phyloP scores from a whole-genome alignment of 768 basidiomycete genomes.

The Phlebiopsis flavidoalba region DNA sequence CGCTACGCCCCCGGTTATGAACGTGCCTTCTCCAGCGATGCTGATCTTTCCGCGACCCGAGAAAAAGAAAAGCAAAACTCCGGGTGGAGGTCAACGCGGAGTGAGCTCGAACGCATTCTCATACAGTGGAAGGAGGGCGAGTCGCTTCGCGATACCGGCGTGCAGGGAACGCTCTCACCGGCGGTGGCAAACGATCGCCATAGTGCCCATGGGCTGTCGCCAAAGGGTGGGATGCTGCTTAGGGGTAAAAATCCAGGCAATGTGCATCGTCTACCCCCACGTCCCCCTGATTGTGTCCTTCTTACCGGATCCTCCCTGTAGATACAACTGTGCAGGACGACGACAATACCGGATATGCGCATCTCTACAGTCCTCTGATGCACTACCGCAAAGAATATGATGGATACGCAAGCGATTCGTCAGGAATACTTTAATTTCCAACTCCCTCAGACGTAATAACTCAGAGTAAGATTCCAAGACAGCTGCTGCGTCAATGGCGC shows the following conservation, averaged over 20 bases:
- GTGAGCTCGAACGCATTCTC: constrained; percentile 87
- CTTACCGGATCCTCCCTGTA: constrained; percentile 25
- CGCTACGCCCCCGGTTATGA: constrained; percentile 85
- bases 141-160: constrained; percentile 73
- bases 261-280: constrained; percentile 35
- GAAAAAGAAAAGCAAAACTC: constrained; percentile 87
- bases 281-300: constrained; percentile 6
- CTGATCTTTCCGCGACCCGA: constrained; percentile 73
- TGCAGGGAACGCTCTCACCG: constrained; percentile 58
- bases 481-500: not conserved
- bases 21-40: constrained; percentile 80
- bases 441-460: constrained; percentile 84
- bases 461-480: constrained; percentile 65
- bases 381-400: constrained; percentile 86
- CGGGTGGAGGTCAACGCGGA: constrained; percentile 88
- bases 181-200: constrained; percentile 64
- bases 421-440: constrained; percentile 99
- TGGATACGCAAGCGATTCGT: constrained; percentile 82
- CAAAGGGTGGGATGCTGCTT: constrained; percentile 81
- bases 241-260: constrained; percentile 93
- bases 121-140: constrained; percentile 97
- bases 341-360: constrained; percentile 78
- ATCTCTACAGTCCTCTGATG: constrained; percentile 84
- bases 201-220: constrained; percentile 91
- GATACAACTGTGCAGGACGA: constrained; percentile 94